A percentile compares a stretch with the other conserved stretches of the same genome.
phyloP scores from a whole-genome alignment of 2,329 filamentous ascomycete species.

The Exophiala alcalophila region DNA sequence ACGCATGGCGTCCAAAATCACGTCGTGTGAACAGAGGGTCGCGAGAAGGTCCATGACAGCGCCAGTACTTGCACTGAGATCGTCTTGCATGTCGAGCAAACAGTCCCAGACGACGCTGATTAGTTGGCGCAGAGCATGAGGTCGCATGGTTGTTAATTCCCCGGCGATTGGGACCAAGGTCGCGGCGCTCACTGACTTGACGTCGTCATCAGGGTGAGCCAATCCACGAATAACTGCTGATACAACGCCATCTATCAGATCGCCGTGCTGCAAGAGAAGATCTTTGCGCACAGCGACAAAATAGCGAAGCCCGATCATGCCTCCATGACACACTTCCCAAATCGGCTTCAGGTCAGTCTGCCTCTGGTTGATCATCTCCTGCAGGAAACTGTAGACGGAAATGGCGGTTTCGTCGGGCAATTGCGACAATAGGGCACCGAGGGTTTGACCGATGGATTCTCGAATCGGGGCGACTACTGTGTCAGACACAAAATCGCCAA shows the following conservation, averaged over 20 bases:
- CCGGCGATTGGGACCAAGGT: constrained; percentile 94
- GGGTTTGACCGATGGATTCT: constrained; percentile 89
- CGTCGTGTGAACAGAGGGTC: constrained; percentile 88
- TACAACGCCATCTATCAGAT: constrained; percentile 89
- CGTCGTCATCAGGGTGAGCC: constrained; percentile 87
- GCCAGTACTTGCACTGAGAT: constrained; percentile 93
- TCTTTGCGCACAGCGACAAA: constrained; percentile 94
- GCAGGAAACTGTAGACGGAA: constrained; percentile 77
- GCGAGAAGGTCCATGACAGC: constrained; percentile 98
- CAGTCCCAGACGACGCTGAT: constrained; percentile 98
- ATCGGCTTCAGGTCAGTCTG: constrained; percentile 72
- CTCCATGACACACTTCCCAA: constrained; percentile 96
- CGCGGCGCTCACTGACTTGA: constrained; percentile 94
- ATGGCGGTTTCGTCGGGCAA: constrained; percentile 76
- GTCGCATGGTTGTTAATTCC: constrained; percentile 85
- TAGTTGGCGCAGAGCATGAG: constrained; percentile 71
- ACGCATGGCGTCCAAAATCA: constrained; percentile 94
- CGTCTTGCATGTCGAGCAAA: constrained; percentile 91
- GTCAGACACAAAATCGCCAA: constrained; percentile 96
- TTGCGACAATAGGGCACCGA: constrained; percentile 84
- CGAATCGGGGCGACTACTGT: constrained; percentile 94
- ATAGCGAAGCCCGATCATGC: constrained; percentile 95
- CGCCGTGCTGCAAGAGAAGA: constrained; percentile 74
- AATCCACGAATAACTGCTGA: constrained; percentile 92
- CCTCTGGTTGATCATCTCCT: constrained; percentile 87